These are phyloP conservation scores for Penicillium paradoxum DNA, from an alignment of 495 filamentous ascomycete species.

Conservation along the genomic window DNA sequence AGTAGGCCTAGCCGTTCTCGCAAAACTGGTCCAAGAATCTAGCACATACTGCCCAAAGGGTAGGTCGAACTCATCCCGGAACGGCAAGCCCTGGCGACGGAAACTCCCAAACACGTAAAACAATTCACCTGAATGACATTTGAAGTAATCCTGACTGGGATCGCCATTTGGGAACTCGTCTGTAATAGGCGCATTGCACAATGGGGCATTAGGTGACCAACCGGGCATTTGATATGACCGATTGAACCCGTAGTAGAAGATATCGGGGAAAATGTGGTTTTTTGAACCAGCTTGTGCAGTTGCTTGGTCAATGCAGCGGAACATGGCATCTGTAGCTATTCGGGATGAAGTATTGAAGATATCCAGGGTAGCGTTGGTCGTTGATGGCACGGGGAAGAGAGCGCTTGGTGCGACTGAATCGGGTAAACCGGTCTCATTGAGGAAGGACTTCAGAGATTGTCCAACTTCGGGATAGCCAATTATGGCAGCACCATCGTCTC, in stretches of 20 bases:
- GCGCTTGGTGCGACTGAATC: constrained; percentile 8
- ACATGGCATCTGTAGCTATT: constrained; percentile 23
- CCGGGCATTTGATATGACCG: constrained; percentile 25
- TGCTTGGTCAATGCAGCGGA: constrained; percentile 26
- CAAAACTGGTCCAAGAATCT: constrained; percentile 27
- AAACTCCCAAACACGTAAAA: constrained; percentile 25
- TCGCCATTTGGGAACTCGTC: constrained; percentile 17
- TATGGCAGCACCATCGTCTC: constrained; percentile 25
- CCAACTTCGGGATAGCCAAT: constrained; percentile 16
- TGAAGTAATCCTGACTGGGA: constrained; percentile 25
- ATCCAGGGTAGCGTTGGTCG: constrained; percentile 19
- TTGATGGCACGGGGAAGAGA: constrained; percentile 15
- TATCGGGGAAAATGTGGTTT: constrained; percentile 19
- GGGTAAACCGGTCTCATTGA: constrained; percentile 7
- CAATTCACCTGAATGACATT: constrained; percentile 26
- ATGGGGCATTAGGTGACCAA: constrained; percentile 23
- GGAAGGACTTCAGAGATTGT: constrained; percentile 9
- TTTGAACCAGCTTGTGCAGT: constrained; percentile 18
- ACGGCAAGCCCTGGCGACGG: constrained; percentile 11
- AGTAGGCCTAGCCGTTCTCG: constrained; percentile 15
- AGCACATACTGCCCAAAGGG: constrained; percentile 24
- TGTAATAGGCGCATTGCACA: constrained; percentile 22
- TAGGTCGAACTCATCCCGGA: constrained; percentile 22
- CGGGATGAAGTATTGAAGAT: constrained; percentile 25
- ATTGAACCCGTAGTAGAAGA: constrained; percentile 28